phyloP scores from a whole-genome alignment of 106 monocot genomes.

The Allium cepa region DNA sequence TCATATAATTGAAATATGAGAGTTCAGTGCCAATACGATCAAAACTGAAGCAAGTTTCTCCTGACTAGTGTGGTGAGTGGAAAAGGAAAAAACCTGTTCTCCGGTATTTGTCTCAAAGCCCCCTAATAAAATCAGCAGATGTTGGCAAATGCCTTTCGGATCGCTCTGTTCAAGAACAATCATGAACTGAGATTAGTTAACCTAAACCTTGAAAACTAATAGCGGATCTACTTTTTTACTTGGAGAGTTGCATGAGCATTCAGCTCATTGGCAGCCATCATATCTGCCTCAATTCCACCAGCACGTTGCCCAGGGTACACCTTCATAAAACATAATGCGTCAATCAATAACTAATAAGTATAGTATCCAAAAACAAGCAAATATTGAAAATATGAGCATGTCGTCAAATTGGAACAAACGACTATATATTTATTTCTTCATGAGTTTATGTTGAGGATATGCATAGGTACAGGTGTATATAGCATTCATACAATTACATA shows the following conservation, averaged over 20 bases:
- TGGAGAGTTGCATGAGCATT: constrained; percentile 74
- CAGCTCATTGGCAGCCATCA: constrained; percentile 97
- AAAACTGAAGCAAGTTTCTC: too few relatives aligned
- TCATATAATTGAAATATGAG: too few relatives aligned
- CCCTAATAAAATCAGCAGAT: constrained; percentile 77
- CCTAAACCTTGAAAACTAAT: too few relatives aligned
- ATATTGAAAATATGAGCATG: not conserved
- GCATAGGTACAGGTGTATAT: too few relatives aligned
- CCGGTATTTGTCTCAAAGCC: constrained; percentile 95
- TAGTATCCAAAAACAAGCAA: constrained; percentile 11
- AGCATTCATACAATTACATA: too few relatives aligned
- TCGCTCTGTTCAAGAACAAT: constrained; percentile 41
- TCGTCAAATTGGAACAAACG: not conserved
- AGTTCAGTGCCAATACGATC: too few relatives aligned
- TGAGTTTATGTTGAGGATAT: too few relatives aligned
- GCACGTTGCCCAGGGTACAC: constrained; percentile 89
- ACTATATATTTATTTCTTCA: too few relatives aligned
- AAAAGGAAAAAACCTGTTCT: constrained; percentile 54
- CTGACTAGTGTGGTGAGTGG: too few relatives aligned
- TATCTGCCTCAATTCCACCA: constrained; percentile 81
- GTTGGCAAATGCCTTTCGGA: constrained; percentile 36
- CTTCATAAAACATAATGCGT: constrained; percentile 26
- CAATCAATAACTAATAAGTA: too few relatives aligned
- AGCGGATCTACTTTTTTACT: constrained; percentile 24
- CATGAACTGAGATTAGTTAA: not conserved